Evolutionary conservation across 2,329 filamentous ascomycete genomes (phyloP).

Genomic region (Diplodia seriata): DNA sequence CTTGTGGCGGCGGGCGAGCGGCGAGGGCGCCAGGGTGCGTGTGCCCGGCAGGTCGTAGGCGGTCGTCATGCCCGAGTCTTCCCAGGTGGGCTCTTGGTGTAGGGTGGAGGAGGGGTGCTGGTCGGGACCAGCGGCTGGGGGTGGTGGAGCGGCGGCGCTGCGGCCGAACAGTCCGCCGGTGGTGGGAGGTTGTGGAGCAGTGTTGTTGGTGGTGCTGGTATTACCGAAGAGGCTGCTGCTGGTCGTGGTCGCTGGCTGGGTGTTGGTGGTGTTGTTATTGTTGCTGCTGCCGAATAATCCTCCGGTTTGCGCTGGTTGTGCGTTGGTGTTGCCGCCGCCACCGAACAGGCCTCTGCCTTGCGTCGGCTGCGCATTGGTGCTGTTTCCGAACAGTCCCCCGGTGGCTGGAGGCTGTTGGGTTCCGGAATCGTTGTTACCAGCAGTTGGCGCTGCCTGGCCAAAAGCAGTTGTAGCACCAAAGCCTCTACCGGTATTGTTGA

Average conservation of each 20-base stretch:
- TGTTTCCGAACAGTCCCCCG: conserved; percentile 4
- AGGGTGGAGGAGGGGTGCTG: background rate
- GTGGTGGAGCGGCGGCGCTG: background rate
- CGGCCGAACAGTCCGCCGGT: background rate
- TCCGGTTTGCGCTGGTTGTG: background rate
- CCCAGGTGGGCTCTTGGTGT: conserved; percentile 46
- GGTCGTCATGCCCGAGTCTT: conserved; percentile 66
- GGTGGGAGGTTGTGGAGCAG: background rate
- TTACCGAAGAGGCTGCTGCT: conserved; percentile 1
- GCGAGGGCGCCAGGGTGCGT: conserved; percentile 63
- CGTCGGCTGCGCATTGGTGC: background rate
- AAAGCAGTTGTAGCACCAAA: background rate
- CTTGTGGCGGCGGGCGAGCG: conserved; percentile 53
- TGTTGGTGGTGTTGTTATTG: background rate
- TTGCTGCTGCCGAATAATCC: conserved; percentile 8
- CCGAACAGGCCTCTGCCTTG: conserved; percentile 6
- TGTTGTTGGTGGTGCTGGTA: background rate
- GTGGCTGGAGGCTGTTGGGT: background rate
- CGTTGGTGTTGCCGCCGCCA: background rate
- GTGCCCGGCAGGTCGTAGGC: conserved; percentile 66
- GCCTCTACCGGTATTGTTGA: background rate
- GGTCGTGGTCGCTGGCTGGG: background rate
- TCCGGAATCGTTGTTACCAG: background rate
- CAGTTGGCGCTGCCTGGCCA: background rate
- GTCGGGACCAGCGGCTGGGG: background rate